phyloP scores from a whole-genome alignment of 768 basidiomycete genomes.

The Lanmaoa rubissima region DNA sequence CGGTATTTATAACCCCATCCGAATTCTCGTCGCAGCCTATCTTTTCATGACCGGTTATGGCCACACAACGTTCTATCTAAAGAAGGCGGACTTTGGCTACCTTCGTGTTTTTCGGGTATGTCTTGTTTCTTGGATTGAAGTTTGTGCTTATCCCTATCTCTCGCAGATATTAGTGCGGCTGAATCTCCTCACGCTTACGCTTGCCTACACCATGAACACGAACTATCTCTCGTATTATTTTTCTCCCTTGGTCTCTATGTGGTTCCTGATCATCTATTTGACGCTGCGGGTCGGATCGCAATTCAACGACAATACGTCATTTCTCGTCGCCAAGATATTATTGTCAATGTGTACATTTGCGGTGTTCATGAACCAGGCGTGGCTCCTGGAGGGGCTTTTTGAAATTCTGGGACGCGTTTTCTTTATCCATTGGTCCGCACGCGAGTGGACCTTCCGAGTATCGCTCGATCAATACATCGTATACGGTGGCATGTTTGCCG shows the following conservation, averaged over 20 bases:
- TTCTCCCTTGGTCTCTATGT: slow-evolving; percentile 85
- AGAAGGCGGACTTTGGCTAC: slow-evolving; percentile 85
- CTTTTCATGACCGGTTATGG: slow-evolving; percentile 95
- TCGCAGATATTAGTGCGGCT: slow-evolving; percentile 71
- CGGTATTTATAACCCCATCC: slow-evolving; percentile 91
- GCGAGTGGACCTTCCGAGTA: slow-evolving; percentile 88
- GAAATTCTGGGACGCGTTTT: slow-evolving; percentile 59
- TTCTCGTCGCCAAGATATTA: slow-evolving; percentile 71
- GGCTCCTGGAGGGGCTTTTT: slow-evolving; percentile 67
- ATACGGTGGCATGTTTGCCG: slow-evolving; percentile 80
- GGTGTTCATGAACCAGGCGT: slow-evolving; percentile 59
- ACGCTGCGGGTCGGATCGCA: slow-evolving; percentile 72
- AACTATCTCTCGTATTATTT: slow-evolving; percentile 92
- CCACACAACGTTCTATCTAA: slow-evolving; percentile 84
- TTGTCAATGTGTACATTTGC: slow-evolving; percentile 63
- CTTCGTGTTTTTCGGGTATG: slow-evolving; percentile 68
- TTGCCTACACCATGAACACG: slow-evolving; percentile 91
- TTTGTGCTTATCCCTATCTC: slow-evolving; percentile 1
- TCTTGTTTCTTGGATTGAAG: neutral
- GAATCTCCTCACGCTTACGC: slow-evolving; percentile 76
- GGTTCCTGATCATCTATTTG: slow-evolving; percentile 83
- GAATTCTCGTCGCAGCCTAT: slow-evolving; percentile 85
- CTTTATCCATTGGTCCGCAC: slow-evolving; percentile 78
- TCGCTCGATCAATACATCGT: slow-evolving; percentile 88
- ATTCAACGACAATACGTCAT: slow-evolving; percentile 66